Evolutionary conservation across 371 early-diverging fungal genomes (phyloP).

Genomic region (Blakeslea trispora): DNA sequence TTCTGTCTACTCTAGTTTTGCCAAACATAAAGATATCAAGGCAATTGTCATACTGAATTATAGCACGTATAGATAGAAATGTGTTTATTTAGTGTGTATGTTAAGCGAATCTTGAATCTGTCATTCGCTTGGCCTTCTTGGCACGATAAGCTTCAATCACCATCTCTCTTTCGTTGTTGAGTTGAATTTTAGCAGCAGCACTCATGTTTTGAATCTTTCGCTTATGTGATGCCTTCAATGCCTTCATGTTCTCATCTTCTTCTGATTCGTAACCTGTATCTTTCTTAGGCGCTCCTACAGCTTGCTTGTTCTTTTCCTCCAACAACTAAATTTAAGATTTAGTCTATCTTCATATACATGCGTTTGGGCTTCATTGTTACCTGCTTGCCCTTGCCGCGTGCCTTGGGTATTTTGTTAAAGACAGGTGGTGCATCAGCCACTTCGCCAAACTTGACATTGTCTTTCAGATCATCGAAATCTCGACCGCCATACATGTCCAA

Average conservation of each 20-base stretch:
- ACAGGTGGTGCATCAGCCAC: slow-evolving; percentile 59
- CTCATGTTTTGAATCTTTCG: slow-evolving; percentile 48
- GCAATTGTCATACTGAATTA: too few species aligned
- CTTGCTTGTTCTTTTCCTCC: slow-evolving; percentile 32
- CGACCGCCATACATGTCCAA: slow-evolving; percentile 39
- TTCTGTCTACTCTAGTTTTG: too few species aligned
- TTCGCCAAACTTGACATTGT: slow-evolving; percentile 60
- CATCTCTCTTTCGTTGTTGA: slow-evolving; percentile 47
- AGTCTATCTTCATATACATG: too few species aligned
- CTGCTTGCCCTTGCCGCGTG: slow-evolving; percentile 44
- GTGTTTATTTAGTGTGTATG: too few species aligned
- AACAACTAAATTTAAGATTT: slow-evolving; percentile 17
- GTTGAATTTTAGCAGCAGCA: slow-evolving; percentile 39
- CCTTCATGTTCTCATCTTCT: slow-evolving; percentile 52
- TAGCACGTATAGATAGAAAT: too few species aligned
- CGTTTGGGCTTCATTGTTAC: too few species aligned
- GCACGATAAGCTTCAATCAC: slow-evolving; percentile 49
- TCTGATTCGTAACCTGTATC: slow-evolving; percentile 40
- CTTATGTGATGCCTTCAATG: slow-evolving; percentile 48
- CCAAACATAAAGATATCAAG: too few species aligned
- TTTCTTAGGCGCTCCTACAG: slow-evolving; percentile 19
- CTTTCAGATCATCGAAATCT: slow-evolving; percentile 57
- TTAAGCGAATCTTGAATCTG: slow-evolving; percentile 21
- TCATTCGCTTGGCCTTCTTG: slow-evolving; percentile 51
- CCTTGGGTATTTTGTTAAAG: slow-evolving; percentile 52